Percentiles rank a stretch among this genome's conserved stretches.
Evolutionary conservation across 768 basidiomycete genomes (phyloP).

Genomic region (Scleroderma bovista): DNA sequence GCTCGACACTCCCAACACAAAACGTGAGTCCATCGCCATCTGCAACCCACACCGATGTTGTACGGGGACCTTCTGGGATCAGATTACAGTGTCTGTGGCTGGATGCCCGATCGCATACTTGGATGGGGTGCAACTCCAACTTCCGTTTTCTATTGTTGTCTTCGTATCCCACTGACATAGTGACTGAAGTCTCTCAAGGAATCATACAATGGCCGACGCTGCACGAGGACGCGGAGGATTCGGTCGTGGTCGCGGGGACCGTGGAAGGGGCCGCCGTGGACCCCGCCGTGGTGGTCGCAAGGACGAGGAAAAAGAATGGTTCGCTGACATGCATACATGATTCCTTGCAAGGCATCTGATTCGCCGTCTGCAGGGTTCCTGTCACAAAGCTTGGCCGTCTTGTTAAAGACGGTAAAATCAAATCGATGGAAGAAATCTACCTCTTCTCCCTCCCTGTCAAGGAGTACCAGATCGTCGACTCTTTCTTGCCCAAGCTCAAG

Average conservation of each 20-base stretch:
- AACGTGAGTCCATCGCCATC: slow-evolving; percentile 29
- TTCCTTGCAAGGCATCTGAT: slow-evolving; percentile 4
- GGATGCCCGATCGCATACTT: slow-evolving; percentile 39
- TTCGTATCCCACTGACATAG: slow-evolving; percentile 17
- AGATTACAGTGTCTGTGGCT: slow-evolving; percentile 25
- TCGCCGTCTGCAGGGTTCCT: slow-evolving; percentile 62
- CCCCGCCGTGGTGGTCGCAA: slow-evolving; percentile 96
- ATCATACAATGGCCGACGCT: slow-evolving; percentile 74
- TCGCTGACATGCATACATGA: slow-evolving; percentile 22
- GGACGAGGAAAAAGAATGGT: slow-evolving; percentile 99
- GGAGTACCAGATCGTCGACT: slow-evolving; percentile 99
- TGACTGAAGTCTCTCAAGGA: slow-evolving; percentile 17
- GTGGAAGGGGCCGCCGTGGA: slow-evolving; percentile 61
- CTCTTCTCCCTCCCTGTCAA: slow-evolving; percentile 99
- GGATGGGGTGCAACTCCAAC: too few species aligned
- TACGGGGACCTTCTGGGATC: too few species aligned
- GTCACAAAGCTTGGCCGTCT: slow-evolving; percentile 99
- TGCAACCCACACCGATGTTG: background rate
- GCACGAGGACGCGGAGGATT: slow-evolving; percentile 90
- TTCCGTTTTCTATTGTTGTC: too few species aligned
- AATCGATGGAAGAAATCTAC: slow-evolving; percentile 99
- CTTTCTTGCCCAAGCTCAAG: slow-evolving; percentile 98
- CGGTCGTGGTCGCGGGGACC: slow-evolving; percentile 76
- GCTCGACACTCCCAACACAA: slow-evolving; percentile 22
- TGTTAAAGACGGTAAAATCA: slow-evolving; percentile 99